These are phyloP conservation scores for Dendrobium officinale DNA, from an alignment of 106 monocot species.

Conservation along the genomic window DNA sequence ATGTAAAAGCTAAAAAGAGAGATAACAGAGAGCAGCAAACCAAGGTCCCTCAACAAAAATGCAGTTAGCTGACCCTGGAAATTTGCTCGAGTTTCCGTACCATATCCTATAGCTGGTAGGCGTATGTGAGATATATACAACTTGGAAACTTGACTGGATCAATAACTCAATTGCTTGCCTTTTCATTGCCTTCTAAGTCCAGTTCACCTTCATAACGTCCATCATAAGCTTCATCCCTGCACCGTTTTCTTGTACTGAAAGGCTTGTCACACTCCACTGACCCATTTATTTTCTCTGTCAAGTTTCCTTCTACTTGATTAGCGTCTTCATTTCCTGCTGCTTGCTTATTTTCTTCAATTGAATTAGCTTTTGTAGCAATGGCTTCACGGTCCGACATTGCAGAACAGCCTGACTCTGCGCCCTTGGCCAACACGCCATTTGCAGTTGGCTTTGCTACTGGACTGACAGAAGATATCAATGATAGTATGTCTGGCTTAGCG, in stretches of 20 bases:
- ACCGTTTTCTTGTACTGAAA: slow-evolving; percentile 10
- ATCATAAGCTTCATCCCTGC: slow-evolving; percentile 6
- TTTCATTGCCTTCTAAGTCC: neutral
- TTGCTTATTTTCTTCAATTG: slow-evolving; percentile 10
- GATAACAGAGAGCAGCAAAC: neutral
- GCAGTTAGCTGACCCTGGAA: neutral
- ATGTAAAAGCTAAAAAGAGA: neutral
- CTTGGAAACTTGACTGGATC: neutral
- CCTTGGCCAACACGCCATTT: slow-evolving; percentile 15
- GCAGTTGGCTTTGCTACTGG: slow-evolving; percentile 27
- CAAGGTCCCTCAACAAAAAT: slow-evolving; percentile 10
- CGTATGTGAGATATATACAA: slow-evolving; percentile 4
- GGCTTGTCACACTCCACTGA: neutral
- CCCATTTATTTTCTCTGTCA: neutral
- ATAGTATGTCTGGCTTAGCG: slow-evolving; percentile 46
- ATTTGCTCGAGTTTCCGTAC: neutral
- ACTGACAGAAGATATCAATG: slow-evolving; percentile 27
- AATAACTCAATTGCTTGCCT: slow-evolving; percentile 1
- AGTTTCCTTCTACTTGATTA: slow-evolving; percentile 6
- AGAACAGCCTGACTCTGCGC: slow-evolving; percentile 24
- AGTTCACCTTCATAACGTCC: neutral
- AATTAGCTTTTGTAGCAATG: slow-evolving; percentile 5
- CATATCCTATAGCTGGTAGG: neutral
- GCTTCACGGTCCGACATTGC: slow-evolving; percentile 5
- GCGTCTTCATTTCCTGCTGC: slow-evolving; percentile 1